These are phyloP conservation scores for Naganishia vishniacii DNA, from an alignment of 768 basidiomycete species.

Conservation along the genomic window DNA sequence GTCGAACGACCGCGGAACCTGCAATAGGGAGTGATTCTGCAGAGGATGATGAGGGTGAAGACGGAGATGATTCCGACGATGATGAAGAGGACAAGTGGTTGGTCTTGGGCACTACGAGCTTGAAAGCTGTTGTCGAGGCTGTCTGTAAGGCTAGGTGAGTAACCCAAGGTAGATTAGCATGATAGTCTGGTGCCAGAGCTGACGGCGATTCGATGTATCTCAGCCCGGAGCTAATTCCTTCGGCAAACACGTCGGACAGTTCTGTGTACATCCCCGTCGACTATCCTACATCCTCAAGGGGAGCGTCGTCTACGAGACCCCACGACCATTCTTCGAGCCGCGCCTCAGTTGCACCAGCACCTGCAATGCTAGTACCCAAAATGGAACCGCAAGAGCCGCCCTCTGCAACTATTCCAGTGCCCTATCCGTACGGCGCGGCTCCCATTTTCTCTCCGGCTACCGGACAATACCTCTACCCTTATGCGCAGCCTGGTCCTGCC, in stretches of 20 bases:
- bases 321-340: neutral
- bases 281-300: neutral
- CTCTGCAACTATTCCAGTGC: neutral
- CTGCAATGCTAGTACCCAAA: constrained; percentile 1
- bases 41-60: constrained; percentile 30
- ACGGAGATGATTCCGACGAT: constrained; percentile 44
- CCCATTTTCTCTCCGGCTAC: neutral
- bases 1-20: neutral
- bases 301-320: neutral
- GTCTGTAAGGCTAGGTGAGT: constrained; percentile 25
- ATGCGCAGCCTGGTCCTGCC: neutral
- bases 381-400: constrained; percentile 1
- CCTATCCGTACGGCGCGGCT: constrained; percentile 7
- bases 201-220: neutral
- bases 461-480: neutral
- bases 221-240: constrained; percentile 11
- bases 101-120: constrained; percentile 21
- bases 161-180: neutral
- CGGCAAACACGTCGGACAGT: constrained; percentile 2
- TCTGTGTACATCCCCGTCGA: constrained; percentile 12
- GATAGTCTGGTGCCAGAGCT: neutral
- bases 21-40: constrained; percentile 43
- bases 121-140: constrained; percentile 16
- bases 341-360: constrained; percentile 1
- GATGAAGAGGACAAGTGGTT: constrained; percentile 40